phyloP scores from a whole-genome alignment of 2,329 filamentous ascomycete genomes.

The Cladosporium velox region DNA sequence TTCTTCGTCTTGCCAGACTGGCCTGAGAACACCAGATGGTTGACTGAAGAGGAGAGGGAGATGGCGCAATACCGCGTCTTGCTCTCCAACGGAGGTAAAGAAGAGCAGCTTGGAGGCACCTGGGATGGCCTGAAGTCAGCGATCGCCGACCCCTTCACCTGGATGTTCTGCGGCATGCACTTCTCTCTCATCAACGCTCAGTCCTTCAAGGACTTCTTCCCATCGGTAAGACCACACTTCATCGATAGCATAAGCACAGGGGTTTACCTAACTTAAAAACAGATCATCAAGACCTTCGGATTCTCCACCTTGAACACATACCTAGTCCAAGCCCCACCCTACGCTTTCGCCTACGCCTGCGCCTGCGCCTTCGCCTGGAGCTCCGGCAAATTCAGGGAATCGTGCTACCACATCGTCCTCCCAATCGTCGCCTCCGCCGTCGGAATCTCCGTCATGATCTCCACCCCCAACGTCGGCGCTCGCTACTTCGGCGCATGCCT shows the following conservation, averaged over 20 bases:
- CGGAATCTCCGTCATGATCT: constrained; percentile 35
- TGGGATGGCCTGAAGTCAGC: constrained; percentile 42
- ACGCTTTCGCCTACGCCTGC: constrained; percentile 36
- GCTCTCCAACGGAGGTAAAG: constrained; percentile 35
- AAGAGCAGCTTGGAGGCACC: constrained; percentile 42
- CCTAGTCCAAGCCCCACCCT: constrained; percentile 46
- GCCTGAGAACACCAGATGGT: constrained; percentile 55
- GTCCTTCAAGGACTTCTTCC: constrained; percentile 39
- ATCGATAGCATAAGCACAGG: not conserved
- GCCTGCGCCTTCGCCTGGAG: constrained; percentile 33
- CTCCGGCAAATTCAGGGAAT: constrained; percentile 36
- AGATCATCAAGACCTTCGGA: constrained; percentile 68
- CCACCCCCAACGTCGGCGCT: constrained; percentile 35
- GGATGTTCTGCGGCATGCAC: constrained; percentile 45
- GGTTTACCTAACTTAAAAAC: constrained; percentile 30
- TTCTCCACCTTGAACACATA: constrained; percentile 62
- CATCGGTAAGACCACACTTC: constrained; percentile 27
- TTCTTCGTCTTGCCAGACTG: constrained; percentile 58
- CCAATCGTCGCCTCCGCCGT: constrained; percentile 31
- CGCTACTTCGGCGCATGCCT: constrained; percentile 37
- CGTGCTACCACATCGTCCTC: constrained; percentile 35
- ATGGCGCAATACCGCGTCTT: constrained; percentile 46
- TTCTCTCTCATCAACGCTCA: constrained; percentile 40
- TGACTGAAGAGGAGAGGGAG: constrained; percentile 53
- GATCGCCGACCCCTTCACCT: constrained; percentile 43